Evolutionary conservation across 2,329 filamentous ascomycete species (phyloP), one percentile per base, ranked within the genome.

Genomic region (Pezicula rhizophila): DNA sequence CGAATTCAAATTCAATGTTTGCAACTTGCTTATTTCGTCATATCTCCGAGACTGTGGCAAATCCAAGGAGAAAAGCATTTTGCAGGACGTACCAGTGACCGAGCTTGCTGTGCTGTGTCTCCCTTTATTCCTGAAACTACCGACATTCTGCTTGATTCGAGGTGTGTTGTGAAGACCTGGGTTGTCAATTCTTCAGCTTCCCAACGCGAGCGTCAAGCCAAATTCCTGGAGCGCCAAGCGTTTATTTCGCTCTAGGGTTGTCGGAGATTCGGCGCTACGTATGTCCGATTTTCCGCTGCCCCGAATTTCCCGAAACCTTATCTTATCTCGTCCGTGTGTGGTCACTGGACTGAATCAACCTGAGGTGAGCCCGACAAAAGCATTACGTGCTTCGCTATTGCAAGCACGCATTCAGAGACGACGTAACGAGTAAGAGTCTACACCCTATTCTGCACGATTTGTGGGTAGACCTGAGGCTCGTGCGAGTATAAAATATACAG

Each of bases 41-140:
- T 42, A 15, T 15, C n/a, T 12, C 8, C 20, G 14, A 42, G 5
- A n/a, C n/a, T 15, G 25, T 42, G 40, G 40, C 20, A 15, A 42
- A 42, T 7, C 7, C 11, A 28, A 33, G 15, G 15, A 17, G 48
- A 45, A 23, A 23, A 10, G 35, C 18, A 52, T 43, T 15, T 39
- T 25, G 17, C 6, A 31, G 37, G 5, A 54, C 61, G 37, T 57
- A 65, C 64, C 55, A 66, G 48, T 18, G 64, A 66, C 45, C 57
- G 53, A n/a, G 60, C 64, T 42, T 65, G 63, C 15, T 53, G 51
- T 15, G 56, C 56, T 11, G 55, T 47, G 48, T 65, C 60, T 18
- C 58, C 57, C 50, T 59, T 65, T 12, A 52, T 39, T 39, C 49
- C 52, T 41, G 57, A 43, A 18, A 58, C 42, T 8, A 55, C 47